phyloP scores from a whole-genome alignment of 129 eudicot species.

The Apium graveolens region DNA sequence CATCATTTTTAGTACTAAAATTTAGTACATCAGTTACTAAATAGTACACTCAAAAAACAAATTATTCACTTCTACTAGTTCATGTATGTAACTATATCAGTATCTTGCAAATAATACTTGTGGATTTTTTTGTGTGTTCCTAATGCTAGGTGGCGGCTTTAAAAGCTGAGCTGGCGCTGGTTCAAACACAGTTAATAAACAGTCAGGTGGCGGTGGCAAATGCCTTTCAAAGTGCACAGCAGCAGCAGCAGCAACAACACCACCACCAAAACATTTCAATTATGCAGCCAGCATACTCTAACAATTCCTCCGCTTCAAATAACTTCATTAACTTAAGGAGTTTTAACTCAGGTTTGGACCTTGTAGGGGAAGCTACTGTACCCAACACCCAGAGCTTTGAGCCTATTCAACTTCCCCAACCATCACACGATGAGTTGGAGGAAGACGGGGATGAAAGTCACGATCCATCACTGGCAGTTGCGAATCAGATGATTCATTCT shows the following conservation, averaged over 20 bases:
- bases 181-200: constrained; percentile 21
- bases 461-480: constrained; percentile 6
- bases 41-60: not conserved
- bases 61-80: not conserved
- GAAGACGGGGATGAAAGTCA: constrained; percentile 20
- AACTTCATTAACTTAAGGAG: constrained; percentile 9
- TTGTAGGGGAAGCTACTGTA: not conserved
- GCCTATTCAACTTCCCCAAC: constrained; percentile 14
- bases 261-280: constrained; percentile 10
- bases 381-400: constrained; percentile 13
- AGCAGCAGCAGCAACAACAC: constrained; percentile 18
- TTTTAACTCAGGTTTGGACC: constrained; percentile 12
- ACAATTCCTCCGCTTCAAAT: constrained; percentile 13
- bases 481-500: constrained; percentile 12
- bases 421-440: constrained; percentile 2
- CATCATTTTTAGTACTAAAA: not conserved
- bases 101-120: not conserved
- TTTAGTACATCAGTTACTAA: not conserved
- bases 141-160: constrained; percentile 17
- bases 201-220: constrained; percentile 16
- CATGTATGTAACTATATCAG: not conserved
- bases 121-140: not conserved
- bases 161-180: constrained; percentile 24
- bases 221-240: constrained; percentile 17
- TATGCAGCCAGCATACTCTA: constrained; percentile 23